Conservation (phyloP, 257 asterid genomes). For the Solanum appendiculatum region DNA sequence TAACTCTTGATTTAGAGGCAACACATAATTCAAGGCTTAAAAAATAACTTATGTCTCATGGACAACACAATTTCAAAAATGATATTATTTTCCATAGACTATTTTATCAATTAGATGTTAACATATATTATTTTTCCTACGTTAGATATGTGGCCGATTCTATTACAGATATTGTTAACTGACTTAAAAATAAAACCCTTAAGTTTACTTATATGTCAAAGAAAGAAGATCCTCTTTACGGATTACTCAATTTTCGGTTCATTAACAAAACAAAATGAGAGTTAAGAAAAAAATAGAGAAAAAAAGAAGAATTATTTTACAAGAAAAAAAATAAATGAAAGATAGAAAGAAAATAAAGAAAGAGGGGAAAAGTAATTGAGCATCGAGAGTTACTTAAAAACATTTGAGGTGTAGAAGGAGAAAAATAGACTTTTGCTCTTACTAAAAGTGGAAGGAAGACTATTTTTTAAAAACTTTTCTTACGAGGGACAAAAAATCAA, state of each 20-base stretch:
- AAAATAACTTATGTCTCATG: not conserved
- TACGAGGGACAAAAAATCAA: no score
- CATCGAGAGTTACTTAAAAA: no score
- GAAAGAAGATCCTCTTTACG: not conserved
- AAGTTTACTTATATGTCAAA: not conserved
- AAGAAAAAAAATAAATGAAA: not conserved
- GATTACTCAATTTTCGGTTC: not conserved
- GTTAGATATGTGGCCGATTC: not conserved
- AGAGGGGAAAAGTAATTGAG: not conserved
- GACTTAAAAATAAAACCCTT: not conserved
- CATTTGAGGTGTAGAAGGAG: no score
- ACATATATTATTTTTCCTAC: no score
- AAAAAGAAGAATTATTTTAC: no score
- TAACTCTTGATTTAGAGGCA: no score
- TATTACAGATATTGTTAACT: not conserved
- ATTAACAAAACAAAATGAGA: not conserved
- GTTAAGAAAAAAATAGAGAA: no score
- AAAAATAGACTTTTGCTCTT: no score
- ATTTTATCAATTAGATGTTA: not conserved
- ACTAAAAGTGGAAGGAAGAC: no score
- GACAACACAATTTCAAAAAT: not conserved
- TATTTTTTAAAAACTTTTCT: no score
- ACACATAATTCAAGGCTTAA: not conserved
- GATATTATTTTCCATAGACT: not conserved
- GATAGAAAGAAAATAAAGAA: not conserved